These are phyloP conservation scores for Cornus kousa DNA, from an alignment of 148 eudicot species.

Conservation along the genomic window DNA sequence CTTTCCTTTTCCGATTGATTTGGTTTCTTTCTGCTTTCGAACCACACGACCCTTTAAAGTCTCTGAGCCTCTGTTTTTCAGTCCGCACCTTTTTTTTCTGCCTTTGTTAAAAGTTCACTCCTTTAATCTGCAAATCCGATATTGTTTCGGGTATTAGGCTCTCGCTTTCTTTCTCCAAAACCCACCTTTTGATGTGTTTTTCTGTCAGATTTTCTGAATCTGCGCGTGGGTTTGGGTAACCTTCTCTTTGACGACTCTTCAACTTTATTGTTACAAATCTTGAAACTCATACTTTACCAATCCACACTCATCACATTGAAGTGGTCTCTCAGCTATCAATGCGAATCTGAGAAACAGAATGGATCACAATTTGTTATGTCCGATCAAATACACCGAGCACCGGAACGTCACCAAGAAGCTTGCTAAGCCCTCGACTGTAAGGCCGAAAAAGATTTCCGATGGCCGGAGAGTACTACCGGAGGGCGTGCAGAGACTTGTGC, in stretches of 20 bases:
- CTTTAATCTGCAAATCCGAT: constrained; percentile 5
- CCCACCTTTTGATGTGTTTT: constrained; percentile 17
- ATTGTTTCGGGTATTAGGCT: no score
- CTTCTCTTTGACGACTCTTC: constrained; percentile 29
- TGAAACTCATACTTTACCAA: no score
- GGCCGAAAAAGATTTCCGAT: constrained; percentile 11
- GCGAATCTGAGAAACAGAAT: constrained; percentile 19
- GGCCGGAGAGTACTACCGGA: not conserved
- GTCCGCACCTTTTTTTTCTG: no score
- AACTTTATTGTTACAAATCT: no score
- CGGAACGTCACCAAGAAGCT: constrained; percentile 26
- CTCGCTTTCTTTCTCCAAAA: no score
- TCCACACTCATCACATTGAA: not conserved
- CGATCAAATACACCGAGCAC: constrained; percentile 65
- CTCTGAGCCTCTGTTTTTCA: not conserved
- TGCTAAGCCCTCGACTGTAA: not conserved
- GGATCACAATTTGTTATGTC: constrained; percentile 39
- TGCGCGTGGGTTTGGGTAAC: constrained; percentile 8
- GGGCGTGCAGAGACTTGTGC: constrained; percentile 25
- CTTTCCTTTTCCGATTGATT: not conserved
- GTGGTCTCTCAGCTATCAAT: not conserved
- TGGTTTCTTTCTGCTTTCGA: not conserved
- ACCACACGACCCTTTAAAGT: not conserved
- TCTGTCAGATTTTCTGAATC: constrained; percentile 19
- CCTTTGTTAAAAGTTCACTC: not conserved